Evolutionary conservation across 192 early-diverging fungal species (phyloP).

Genomic region (Funneliformis geosporum): DNA sequence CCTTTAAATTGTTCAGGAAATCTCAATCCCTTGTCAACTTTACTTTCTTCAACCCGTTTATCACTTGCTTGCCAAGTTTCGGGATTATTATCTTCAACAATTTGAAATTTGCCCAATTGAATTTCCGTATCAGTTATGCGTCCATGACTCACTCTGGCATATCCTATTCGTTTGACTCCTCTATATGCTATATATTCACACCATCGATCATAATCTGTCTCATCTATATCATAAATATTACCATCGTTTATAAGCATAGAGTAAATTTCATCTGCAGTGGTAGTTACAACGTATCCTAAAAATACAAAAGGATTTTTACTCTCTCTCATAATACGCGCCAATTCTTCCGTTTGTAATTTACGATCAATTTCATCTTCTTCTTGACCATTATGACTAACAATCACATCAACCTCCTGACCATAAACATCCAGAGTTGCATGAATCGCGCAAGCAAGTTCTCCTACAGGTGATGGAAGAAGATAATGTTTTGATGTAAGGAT

Average conservation of each 20-base stretch:
- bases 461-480: slow-evolving; percentile 76
- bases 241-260: slow-evolving; percentile 64
- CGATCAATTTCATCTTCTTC: slow-evolving; percentile 77
- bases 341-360: slow-evolving; percentile 71
- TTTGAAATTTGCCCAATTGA: slow-evolving; percentile 73
- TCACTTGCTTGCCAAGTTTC: slow-evolving; percentile 57
- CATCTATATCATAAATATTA: slow-evolving; percentile 75
- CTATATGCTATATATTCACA: slow-evolving; percentile 83
- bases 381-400: slow-evolving; percentile 83
- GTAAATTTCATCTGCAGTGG: slow-evolving; percentile 65
- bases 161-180: slow-evolving; percentile 70
- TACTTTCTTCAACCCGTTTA: slow-evolving; percentile 54
- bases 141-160: slow-evolving; percentile 77
- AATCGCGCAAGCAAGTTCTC: slow-evolving; percentile 83
- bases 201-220: slow-evolving; percentile 77
- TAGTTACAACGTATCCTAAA: slow-evolving; percentile 79
- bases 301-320: slow-evolving; percentile 76
- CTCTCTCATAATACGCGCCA: slow-evolving; percentile 77
- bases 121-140: slow-evolving; percentile 85
- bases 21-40: slow-evolving; percentile 54
- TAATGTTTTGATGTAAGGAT: slow-evolving; percentile 73
- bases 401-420: slow-evolving; percentile 77
- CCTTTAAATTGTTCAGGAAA: slow-evolving; percentile 73
- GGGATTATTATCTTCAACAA: slow-evolving; percentile 47
- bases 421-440: slow-evolving; percentile 84